Base-by-base conservation (phyloP, 1,139 yeast genomes). In the Suhomyces panamericanus region DNA sequence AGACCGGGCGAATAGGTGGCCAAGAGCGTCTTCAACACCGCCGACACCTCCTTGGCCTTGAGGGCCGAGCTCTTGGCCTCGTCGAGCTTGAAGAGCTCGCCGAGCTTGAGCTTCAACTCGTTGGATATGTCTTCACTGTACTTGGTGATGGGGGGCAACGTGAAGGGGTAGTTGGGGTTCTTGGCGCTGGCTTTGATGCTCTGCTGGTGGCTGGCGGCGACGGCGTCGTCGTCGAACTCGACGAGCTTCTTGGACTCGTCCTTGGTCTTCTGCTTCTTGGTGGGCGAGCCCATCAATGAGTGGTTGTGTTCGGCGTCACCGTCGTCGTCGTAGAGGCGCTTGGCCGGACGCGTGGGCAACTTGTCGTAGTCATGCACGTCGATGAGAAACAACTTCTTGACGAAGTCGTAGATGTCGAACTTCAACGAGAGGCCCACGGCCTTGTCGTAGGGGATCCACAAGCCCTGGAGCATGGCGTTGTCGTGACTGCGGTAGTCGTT, bases 351-450 rank as follows among this genome's bases (percentile, higher is more conserved):
- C 6, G 77, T 75, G 7, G 77, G 76, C 34, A 74, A 64, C 47
- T 56, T 60, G 42, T 73, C 77, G 51, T 59, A 74, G 47, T 73
- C 77, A 50, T 74, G 79, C 30, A 74, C 78, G 50, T 74, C 78
- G 8, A 74, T 64, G 46, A 74, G 62, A 47, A 73, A 72, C 41
- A 74, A 56, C 44, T 59, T 60, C 55, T 73, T 73, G 22, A 67
- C 62, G 41, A 72, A 52, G 42, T 67, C 72, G 55, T 74, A 74
- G 37, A 74, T 56, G 51, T 73, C 78, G 48, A 73, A 70, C 44
- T 65, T 66, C 30, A 66, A 57, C n/a, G 77, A 72, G 20, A 73
- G 52, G 17, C 59, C 51, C 16, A 74, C 76, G 0, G 78, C 78
- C 50, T 64, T 69, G 48, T 73, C 78, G 55, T 72, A 74, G 4